Base-by-base conservation (phyloP, 2,329 filamentous ascomycete genomes). In the Penicillium palitans region DNA sequence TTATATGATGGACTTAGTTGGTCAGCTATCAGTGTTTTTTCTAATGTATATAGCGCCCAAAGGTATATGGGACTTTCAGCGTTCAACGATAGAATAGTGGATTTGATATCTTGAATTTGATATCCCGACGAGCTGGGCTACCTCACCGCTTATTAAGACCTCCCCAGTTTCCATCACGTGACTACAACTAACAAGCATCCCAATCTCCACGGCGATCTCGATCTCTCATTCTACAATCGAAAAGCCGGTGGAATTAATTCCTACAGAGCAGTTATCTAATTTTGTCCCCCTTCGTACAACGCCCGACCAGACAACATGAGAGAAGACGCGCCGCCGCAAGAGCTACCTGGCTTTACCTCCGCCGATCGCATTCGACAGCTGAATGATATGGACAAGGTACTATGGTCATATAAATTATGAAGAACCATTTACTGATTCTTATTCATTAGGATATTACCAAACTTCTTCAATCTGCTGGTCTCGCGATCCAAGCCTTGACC, bases 361-460 rank as follows among this genome's bases (percentile, higher is more conserved):
- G 84, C 88, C 41, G 89, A 96, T 72, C 90, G 90, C 63, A 91
- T 96, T 63, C 81, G 87, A 57, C 90, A 96, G 69, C 84, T 96
- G 56, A 89, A 87, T 66, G 85, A 88, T 42, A 90, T 96, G 66
- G 91, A 96, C 76, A 84, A 84, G 69, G 86, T 87, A 70, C 40
- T 58, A 25, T 1, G 52, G 31, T 40, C 24, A 24, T n/a, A 39
- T 6, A 15, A 41, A 33, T 17, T 10, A 44, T 10, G 12, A 6
- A 6, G 40, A 49, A 39, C 12, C 3, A 10, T 42, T 35, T 10
- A 21, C 42, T 37, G 19, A 50, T 8, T 25, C 15, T 41, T 41
- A 12, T 42, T 4, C 37, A 37, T 61, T 37, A 81, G 78, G 79
- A 84, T 69, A 76, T 84, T 46, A 75, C 82, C 15, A 76, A 75